Percentiles rank a stretch among this genome's conserved stretches.
These are phyloP conservation scores for Xylaria sp. DNA, from an alignment of 2,329 filamentous ascomycete species.

Conservation along the genomic window DNA sequence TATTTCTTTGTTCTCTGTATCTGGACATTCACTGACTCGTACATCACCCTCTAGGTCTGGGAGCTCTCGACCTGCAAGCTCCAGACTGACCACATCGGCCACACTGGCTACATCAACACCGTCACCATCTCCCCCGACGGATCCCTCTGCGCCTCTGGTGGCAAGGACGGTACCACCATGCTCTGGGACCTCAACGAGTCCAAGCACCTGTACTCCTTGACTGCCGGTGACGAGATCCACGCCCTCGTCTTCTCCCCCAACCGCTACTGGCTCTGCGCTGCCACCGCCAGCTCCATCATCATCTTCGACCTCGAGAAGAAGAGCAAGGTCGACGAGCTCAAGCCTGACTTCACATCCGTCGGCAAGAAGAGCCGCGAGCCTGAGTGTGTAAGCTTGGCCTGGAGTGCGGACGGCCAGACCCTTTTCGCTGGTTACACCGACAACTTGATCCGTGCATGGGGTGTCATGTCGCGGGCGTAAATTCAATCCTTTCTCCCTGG, in stretches of 20 bases:
- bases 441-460: slow-evolving; percentile 98
- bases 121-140: slow-evolving; percentile 99
- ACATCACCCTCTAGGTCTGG: slow-evolving; percentile 69
- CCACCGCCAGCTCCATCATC: slow-evolving; percentile 96
- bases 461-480: slow-evolving; percentile 92
- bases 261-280: slow-evolving; percentile 99
- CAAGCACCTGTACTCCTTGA: slow-evolving; percentile 99
- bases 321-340: slow-evolving; percentile 99
- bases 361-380: slow-evolving; percentile 99
- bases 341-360: slow-evolving; percentile 92
- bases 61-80: slow-evolving; percentile 98
- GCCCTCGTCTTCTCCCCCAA: slow-evolving; percentile 99
- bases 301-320: slow-evolving; percentile 99
- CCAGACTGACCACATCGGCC: slow-evolving; percentile 99
- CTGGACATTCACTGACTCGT: slow-evolving; percentile 24
- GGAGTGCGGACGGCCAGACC: slow-evolving; percentile 97
- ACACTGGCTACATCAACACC: slow-evolving; percentile 99
- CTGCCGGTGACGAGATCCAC: slow-evolving; percentile 99
- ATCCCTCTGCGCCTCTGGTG: slow-evolving; percentile 96
- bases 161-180: slow-evolving; percentile 99
- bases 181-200: slow-evolving; percentile 99
- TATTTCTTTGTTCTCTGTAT: background rate
- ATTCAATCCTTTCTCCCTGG: slow-evolving; percentile 24
- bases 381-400: slow-evolving; percentile 95
- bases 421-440: slow-evolving; percentile 99